Evolutionary conservation across 768 basidiomycete genomes (phyloP).

Genomic region (Suillus subalutaceus): DNA sequence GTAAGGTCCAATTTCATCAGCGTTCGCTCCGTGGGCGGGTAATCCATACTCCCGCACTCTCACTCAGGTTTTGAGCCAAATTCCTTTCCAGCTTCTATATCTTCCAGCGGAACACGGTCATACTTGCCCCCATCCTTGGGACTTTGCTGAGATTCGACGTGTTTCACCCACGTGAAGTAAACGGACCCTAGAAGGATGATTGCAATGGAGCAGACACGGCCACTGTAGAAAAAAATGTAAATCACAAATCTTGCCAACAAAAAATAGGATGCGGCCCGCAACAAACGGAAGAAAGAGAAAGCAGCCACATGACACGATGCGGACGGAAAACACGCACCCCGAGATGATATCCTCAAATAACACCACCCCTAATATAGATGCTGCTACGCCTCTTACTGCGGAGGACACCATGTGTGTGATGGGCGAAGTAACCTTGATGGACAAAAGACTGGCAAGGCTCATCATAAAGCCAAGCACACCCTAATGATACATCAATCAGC

Average conservation of each 20-base stretch:
- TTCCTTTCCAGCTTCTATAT: slow-evolving; percentile 55
- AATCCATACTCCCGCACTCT: not conserved
- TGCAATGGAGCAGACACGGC: slow-evolving; percentile 78
- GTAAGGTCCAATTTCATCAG: not conserved
- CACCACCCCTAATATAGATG: slow-evolving; percentile 82
- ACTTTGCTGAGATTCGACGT: slow-evolving; percentile 57
- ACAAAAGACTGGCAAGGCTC: slow-evolving; percentile 89
- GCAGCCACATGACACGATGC: not conserved
- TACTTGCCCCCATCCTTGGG: slow-evolving; percentile 43
- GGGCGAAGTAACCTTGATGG: slow-evolving; percentile 96
- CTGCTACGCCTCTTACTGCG: slow-evolving; percentile 92
- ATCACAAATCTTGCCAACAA: not conserved
- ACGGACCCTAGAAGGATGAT: slow-evolving; percentile 82
- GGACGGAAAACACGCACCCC: slow-evolving; percentile 48
- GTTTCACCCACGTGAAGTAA: slow-evolving; percentile 89
- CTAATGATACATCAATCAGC: slow-evolving; percentile 39
- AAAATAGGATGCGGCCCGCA: not conserved
- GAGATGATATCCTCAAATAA: slow-evolving; percentile 83
- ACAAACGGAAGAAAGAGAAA: not conserved
- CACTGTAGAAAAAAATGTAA: slow-evolving; percentile 44
- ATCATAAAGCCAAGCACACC: slow-evolving; percentile 91
- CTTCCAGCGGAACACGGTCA: slow-evolving; percentile 66
- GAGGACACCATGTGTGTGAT: slow-evolving; percentile 98
- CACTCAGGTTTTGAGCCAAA: slow-evolving; percentile 33
- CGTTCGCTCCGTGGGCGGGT: not conserved